phyloP scores from a whole-genome alignment of 2,329 filamentous ascomycete species.

The Teratosphaeria destructans region DNA sequence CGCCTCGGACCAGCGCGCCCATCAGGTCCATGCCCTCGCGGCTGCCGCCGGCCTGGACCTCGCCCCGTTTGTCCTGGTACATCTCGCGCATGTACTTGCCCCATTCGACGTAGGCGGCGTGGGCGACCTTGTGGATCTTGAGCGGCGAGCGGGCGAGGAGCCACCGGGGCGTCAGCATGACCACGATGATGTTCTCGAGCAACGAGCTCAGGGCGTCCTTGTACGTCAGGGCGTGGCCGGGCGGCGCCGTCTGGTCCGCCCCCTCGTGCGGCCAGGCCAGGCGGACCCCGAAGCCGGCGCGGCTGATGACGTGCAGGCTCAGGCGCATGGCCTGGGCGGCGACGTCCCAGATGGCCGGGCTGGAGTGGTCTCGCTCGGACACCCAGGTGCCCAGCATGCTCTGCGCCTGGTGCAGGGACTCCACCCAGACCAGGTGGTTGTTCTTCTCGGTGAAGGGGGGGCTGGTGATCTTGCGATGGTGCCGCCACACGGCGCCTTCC shows the following conservation, averaged over 20 bases:
- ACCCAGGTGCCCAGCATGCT: slow-evolving; percentile 52
- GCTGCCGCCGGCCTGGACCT: slow-evolving; percentile 29
- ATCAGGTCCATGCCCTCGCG: slow-evolving; percentile 46
- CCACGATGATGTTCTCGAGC: slow-evolving; percentile 52
- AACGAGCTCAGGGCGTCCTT: slow-evolving; percentile 51
- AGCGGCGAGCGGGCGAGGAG: slow-evolving; percentile 44
- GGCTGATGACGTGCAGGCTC: slow-evolving; percentile 50
- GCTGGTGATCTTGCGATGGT: slow-evolving; percentile 61
- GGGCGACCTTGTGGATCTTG: slow-evolving; percentile 41
- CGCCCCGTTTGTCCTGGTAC: slow-evolving; percentile 49
- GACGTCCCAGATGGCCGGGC: slow-evolving; percentile 43
- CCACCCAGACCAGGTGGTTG: slow-evolving; percentile 54
- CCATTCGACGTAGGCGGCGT: slow-evolving; percentile 52
- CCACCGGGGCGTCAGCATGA: slow-evolving; percentile 51
- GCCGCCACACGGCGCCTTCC: slow-evolving; percentile 59
- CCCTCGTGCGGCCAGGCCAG: slow-evolving; percentile 49
- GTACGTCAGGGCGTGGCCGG: slow-evolving; percentile 55
- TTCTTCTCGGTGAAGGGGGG: slow-evolving; percentile 70
- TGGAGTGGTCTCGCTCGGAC: slow-evolving; percentile 29
- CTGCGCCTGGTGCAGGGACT: slow-evolving; percentile 53
- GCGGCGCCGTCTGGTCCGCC: slow-evolving; percentile 23
- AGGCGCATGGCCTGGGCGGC: slow-evolving; percentile 57
- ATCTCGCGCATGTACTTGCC: slow-evolving; percentile 60
- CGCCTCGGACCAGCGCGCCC: slow-evolving; percentile 40
- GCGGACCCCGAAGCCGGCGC: slow-evolving; percentile 60